Evolutionary conservation across 768 basidiomycete species (phyloP), one percentile per base, ranked within the genome.

Genomic region (Rhizopogon salebrosus): DNA sequence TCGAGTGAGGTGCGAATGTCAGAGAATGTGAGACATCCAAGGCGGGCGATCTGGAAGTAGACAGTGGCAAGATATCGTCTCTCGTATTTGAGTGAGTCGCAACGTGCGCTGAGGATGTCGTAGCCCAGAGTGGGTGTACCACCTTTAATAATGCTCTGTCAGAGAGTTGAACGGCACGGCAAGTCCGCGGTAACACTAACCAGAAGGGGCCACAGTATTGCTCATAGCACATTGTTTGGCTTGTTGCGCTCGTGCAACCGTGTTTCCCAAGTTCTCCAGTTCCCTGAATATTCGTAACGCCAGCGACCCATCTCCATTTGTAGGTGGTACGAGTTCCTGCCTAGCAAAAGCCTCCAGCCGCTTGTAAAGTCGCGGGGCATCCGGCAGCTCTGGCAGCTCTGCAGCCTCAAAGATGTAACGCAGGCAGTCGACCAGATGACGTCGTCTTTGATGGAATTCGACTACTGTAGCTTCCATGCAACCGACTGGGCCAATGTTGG

Each of bases 81-180:
- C 62, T 93, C 89, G 49, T 84, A 84, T 61, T 79, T 82, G 46
- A 94, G 73, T 0, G 86, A 89, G 34, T 89, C 83, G 59, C 81
- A 79, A 27, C 89, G 82, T 36, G 85, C 80, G 43, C 75, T 79
- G 1, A 87, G 73, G 54, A 90, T 75, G 54, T 88, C 85, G 41
- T 75, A 77, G 7, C 89, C 87, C 40, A 93, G 70, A 2, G 73
- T 67, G 4, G 78, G 73, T 48, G 66, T 68, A 22, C 60, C 55
- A 39, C 73, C 80, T 82, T 52, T 10, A 54, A 51, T 14, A 48
- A 23, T 16, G 16, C 52, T 8, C 24, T 41, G 48, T 39, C n/a
- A 20, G 22, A 22, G 13, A 27, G 4, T 6, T 3, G 5, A 9
- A 36, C 22, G 1, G 31, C 13, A 22, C 7, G 14, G 9, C 52